These are phyloP conservation scores for Botrytis aclada DNA, from an alignment of 2,329 filamentous ascomycete genomes.

Conservation along the genomic window DNA sequence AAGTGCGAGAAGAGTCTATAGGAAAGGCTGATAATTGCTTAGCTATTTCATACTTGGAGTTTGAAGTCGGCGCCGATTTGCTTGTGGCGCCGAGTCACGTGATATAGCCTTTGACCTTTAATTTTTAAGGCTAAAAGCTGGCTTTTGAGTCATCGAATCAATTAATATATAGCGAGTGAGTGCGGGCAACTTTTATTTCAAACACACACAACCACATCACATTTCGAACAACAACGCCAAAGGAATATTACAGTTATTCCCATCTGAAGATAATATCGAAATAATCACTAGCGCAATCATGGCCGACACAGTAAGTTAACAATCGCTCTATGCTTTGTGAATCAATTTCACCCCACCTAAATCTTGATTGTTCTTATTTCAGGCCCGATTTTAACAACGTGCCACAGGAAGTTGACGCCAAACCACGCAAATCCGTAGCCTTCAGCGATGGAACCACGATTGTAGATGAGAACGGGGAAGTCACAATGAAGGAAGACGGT, in stretches of 20 bases:
- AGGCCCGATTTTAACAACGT: constrained; percentile 17
- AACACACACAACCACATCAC: constrained; percentile 3
- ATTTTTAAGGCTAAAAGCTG: not conserved
- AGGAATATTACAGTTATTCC: not conserved
- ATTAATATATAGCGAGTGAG: not conserved
- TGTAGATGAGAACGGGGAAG: constrained; percentile 84
- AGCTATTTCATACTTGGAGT: not conserved
- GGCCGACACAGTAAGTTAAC: constrained; percentile 17
- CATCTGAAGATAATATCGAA: not conserved
- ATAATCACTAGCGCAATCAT: constrained; percentile 15
- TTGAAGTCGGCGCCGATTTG: not conserved
- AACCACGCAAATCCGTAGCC: constrained; percentile 87
- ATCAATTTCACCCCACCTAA: constrained; percentile 17
- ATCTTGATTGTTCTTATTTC: constrained; percentile 27
- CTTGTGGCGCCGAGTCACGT: not conserved
- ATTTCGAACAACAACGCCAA: not conserved
- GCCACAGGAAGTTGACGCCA: constrained; percentile 41
- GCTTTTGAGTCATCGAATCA: constrained; percentile 11
- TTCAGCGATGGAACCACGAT: constrained; percentile 86
- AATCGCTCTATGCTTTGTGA: not conserved
- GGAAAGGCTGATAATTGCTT: not conserved
- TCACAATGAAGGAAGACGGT: constrained; percentile 70
- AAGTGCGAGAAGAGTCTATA: not conserved
- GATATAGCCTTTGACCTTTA: not conserved
- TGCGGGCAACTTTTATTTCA: not conserved